phyloP scores from a whole-genome alignment of 2,329 filamentous ascomycete species.

The Curvularia sp. region DNA sequence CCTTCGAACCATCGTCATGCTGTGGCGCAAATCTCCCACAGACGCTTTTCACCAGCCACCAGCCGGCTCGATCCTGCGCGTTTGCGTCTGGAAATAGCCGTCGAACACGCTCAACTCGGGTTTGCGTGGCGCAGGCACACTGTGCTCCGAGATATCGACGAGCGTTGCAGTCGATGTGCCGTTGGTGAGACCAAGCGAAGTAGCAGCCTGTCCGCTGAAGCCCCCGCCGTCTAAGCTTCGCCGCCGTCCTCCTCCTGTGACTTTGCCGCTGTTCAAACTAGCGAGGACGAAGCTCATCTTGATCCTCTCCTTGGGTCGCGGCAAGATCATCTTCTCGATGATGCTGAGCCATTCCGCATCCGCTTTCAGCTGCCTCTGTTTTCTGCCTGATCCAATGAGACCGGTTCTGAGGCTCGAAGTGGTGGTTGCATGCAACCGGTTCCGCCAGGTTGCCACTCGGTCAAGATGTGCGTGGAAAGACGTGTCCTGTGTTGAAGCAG shows the following conservation, averaged over 20 bases:
- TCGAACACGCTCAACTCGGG: slow-evolving; percentile 48
- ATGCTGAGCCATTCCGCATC: slow-evolving; percentile 48
- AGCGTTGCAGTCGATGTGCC: slow-evolving; percentile 21
- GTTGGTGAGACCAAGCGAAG: slow-evolving; percentile 26
- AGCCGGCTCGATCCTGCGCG: slow-evolving; percentile 31
- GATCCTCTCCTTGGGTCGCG: slow-evolving; percentile 44
- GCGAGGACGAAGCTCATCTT: slow-evolving; percentile 46
- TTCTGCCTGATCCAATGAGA: slow-evolving; percentile 38
- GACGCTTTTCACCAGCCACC: slow-evolving; percentile 28
- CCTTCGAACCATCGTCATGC: neutral
- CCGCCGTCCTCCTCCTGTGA: slow-evolving; percentile 37
- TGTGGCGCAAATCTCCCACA: neutral
- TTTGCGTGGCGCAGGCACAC: slow-evolving; percentile 24
- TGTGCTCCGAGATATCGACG: slow-evolving; percentile 25
- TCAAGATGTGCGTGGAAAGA: slow-evolving; percentile 52
- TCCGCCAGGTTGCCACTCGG: slow-evolving; percentile 46
- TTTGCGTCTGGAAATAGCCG: slow-evolving; percentile 47
- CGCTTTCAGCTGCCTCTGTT: slow-evolving; percentile 42
- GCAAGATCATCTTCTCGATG: slow-evolving; percentile 47
- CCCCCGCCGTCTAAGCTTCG: slow-evolving; percentile 48
- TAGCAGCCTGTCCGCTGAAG: slow-evolving; percentile 41
- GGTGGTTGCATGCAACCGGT: slow-evolving; percentile 41
- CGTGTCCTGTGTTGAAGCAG: slow-evolving; percentile 45
- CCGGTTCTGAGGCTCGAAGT: slow-evolving; percentile 43
- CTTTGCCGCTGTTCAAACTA: slow-evolving; percentile 40